Conservation (phyloP, 1,284 basidiomycete genomes). For the Microbotryomycetes sp. region DNA sequence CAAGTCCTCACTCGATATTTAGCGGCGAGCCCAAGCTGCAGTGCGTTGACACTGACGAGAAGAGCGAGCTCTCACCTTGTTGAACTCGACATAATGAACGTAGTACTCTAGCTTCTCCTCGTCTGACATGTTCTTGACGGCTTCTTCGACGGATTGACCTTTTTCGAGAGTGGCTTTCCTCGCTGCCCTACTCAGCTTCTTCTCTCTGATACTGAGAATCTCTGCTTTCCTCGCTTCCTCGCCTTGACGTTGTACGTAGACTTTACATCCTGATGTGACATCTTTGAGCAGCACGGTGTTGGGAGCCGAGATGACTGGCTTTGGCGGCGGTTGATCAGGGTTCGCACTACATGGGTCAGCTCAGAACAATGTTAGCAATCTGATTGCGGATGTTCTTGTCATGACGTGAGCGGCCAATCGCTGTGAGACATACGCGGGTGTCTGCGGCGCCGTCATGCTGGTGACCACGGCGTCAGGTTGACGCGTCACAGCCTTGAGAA, state of each 20-base stretch:
- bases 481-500: no score
- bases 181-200: constrained; percentile 54
- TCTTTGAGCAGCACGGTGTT: constrained; percentile 33
- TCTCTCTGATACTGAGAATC: constrained; percentile 84
- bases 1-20: background rate
- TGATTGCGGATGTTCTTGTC: background rate
- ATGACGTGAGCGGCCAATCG: background rate
- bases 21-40: constrained; percentile 31
- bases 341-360: background rate
- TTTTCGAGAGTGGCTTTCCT: constrained; percentile 46
- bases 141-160: constrained; percentile 1
- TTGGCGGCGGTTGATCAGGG: constrained; percentile 11
- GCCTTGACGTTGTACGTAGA: constrained; percentile 76
- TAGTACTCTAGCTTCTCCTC: constrained; percentile 67
- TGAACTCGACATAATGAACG: constrained; percentile 95
- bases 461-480: no score
- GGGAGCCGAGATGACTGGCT: constrained; percentile 36
- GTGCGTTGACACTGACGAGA: background rate
- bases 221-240: constrained; percentile 77
- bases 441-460: background rate
- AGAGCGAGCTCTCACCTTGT: constrained; percentile 53
- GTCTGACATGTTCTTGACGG: constrained; percentile 5
- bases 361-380: background rate
- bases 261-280: constrained; percentile 81
- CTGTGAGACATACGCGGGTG: background rate